Evolutionary conservation across 306 rosid species (phyloP), one percentile per base, ranked within the genome.

Genomic region (Mimosa bimucronata): DNA sequence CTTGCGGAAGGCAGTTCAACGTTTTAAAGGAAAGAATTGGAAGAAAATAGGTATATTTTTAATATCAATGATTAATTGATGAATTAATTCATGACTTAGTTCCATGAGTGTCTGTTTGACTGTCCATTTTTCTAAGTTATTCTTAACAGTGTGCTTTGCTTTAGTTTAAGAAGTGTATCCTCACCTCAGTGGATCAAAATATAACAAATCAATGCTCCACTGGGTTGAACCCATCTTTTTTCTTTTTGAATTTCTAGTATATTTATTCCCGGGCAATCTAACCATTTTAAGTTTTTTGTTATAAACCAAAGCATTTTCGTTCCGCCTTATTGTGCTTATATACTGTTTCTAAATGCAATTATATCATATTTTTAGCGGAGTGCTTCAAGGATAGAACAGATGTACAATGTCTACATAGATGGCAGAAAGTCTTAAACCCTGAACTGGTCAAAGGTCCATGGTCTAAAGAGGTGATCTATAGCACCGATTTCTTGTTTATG

Each of bases 381-480:
- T 89, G 92, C 89, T 91, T 96, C 87, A 91, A 91, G 89, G 99
- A 93, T 70, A 89, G 99, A 77, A 91, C 98, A 34, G 99, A 96
- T 85, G 99, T 96, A 48, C 99, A 96, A 76, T 96, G 99, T 91
- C 88, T 96, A 73, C 99, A 96, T 89, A 87, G 99, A 86, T 96
- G 99, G 99, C 99, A 96, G 87, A 96, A 96, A 83, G 99, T 96
- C 83, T 89, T 96, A 79, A 93, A 96, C 87, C 99, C 99, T 7
- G 98, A 93, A 61, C 97, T 96, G 76, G 87, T 96, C 84, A 96
- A 96, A 82, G 99, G 99, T 82, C 97, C 99, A 74, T 96, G 99
- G 99, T 93, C 98, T 80, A 96, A 93, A 89, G 97, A 93, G 99
- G 99, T 96, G 80, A 84, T 83, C 52, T 64, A 44, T 38, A 62